phyloP scores from a whole-genome alignment of 192 early-diverging fungal genomes.

The Backusella macrospora region DNA sequence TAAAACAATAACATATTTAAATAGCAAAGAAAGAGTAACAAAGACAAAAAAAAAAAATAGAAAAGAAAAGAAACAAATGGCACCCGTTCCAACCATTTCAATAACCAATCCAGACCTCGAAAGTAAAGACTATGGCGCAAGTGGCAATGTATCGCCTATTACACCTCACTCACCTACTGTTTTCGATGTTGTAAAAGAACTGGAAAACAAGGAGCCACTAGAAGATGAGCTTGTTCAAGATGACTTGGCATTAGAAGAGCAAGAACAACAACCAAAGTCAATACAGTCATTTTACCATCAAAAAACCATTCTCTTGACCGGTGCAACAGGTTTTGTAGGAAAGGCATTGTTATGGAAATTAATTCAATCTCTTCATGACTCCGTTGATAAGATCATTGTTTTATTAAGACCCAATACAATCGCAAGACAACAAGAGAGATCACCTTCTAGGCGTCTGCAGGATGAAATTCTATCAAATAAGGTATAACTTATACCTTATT shows the following conservation, averaged over 20 bases:
- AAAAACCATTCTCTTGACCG: constrained; percentile 51
- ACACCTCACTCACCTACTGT: constrained; percentile 37
- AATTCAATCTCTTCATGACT: constrained; percentile 40
- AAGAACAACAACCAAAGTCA: constrained; percentile 6
- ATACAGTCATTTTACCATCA: constrained; percentile 29
- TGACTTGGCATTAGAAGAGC: background rate
- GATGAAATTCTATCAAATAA: constrained; percentile 43
- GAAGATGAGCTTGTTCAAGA: background rate
- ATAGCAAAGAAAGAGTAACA: no score
- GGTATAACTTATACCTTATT: background rate
- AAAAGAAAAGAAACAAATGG: constrained; percentile 7
- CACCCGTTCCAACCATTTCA: constrained; percentile 39
- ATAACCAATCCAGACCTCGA: constrained; percentile 40
- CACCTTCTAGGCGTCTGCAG: constrained; percentile 27
- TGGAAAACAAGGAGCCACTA: constrained; percentile 27
- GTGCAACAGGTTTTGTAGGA: constrained; percentile 57
- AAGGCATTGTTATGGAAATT: constrained; percentile 56
- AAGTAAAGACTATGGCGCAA: constrained; percentile 33
- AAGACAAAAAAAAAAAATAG: background rate
- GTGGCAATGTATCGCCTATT: constrained; percentile 12
- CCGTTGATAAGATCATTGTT: constrained; percentile 38
- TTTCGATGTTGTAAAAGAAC: constrained; percentile 40
- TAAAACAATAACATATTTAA: background rate
- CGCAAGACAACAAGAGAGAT: constrained; percentile 11
- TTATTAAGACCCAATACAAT: constrained; percentile 21